These are phyloP conservation scores for Plantago ovata DNA, from an alignment of 257 asterid genomes.

Conservation along the genomic window DNA sequence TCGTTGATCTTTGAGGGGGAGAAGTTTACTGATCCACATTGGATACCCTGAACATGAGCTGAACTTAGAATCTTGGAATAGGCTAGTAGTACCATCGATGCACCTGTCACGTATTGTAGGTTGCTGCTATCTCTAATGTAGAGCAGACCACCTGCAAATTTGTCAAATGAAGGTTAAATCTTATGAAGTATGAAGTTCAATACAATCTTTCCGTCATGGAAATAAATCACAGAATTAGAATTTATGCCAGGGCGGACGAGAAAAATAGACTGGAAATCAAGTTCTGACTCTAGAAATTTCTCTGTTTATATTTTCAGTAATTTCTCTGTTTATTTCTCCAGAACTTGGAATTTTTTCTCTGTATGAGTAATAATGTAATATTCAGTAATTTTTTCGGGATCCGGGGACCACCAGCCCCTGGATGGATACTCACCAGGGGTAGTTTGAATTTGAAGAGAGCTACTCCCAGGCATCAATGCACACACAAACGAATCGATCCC, in stretches of 20 bases:
- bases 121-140: slow-evolving; percentile 62
- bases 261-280: too few species aligned
- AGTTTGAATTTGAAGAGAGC: slow-evolving; percentile 52
- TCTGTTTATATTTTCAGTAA: too few species aligned
- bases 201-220: too few species aligned
- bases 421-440: slow-evolving; percentile 53
- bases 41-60: slow-evolving; percentile 35
- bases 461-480: slow-evolving; percentile 70
- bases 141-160: slow-evolving; percentile 66
- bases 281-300: too few species aligned
- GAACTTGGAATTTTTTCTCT: too few species aligned
- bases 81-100: slow-evolving; percentile 46
- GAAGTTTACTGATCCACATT: slow-evolving; percentile 46
- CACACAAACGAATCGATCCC: slow-evolving; percentile 71
- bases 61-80: slow-evolving; percentile 47
- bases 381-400: too few species aligned
- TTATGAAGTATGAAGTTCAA: too few species aligned
- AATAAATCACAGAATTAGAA: too few species aligned
- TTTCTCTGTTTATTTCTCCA: too few species aligned
- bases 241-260: too few species aligned
- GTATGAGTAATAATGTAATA: too few species aligned
- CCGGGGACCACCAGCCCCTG: too few species aligned
- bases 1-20: slow-evolving; percentile 44
- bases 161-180: not conserved
- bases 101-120: slow-evolving; percentile 60